These are phyloP conservation scores for Pythium myriotylum DNA, from an alignment of 352 stramenopile genomes.

Conservation along the genomic window DNA sequence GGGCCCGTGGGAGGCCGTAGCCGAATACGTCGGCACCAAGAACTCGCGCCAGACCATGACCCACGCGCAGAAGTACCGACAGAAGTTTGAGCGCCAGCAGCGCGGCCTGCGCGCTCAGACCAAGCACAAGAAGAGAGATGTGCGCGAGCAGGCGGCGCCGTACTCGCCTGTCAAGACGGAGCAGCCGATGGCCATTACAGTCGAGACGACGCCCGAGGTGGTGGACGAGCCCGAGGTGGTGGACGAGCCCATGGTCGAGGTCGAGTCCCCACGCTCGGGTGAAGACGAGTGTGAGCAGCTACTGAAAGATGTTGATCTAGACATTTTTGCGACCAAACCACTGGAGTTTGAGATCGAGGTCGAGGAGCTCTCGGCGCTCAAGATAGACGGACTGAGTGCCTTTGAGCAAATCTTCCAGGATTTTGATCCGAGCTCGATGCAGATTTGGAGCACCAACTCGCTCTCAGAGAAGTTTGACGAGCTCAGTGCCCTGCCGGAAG, in stretches of 20 bases:
- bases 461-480: slow-evolving; percentile 26
- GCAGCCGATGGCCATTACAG: neutral
- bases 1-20: slow-evolving; percentile 35
- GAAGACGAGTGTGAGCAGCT: slow-evolving; percentile 27
- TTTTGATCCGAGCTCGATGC: slow-evolving; percentile 24
- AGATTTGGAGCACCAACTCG: slow-evolving; percentile 34
- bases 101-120: slow-evolving; percentile 26
- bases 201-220: neutral
- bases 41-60: slow-evolving; percentile 40
- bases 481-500: slow-evolving; percentile 25
- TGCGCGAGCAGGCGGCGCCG: neutral
- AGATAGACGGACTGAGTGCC: slow-evolving; percentile 13
- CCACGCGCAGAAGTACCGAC: slow-evolving; percentile 50
- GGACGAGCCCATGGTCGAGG: neutral
- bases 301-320: slow-evolving; percentile 14
- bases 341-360: neutral
- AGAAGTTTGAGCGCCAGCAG: slow-evolving; percentile 41
- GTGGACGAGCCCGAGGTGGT: too few species aligned
- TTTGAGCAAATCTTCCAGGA: slow-evolving; percentile 26
- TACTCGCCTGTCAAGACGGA: slow-evolving; percentile 9
- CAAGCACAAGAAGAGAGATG: slow-evolving; percentile 16
- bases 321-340: slow-evolving; percentile 15
- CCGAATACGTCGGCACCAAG: slow-evolving; percentile 36
- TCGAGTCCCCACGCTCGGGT: slow-evolving; percentile 24
- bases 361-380: slow-evolving; percentile 8